These are phyloP conservation scores for Termitomyces sp. DNA, from an alignment of 1,284 basidiomycete genomes.

Conservation along the genomic window DNA sequence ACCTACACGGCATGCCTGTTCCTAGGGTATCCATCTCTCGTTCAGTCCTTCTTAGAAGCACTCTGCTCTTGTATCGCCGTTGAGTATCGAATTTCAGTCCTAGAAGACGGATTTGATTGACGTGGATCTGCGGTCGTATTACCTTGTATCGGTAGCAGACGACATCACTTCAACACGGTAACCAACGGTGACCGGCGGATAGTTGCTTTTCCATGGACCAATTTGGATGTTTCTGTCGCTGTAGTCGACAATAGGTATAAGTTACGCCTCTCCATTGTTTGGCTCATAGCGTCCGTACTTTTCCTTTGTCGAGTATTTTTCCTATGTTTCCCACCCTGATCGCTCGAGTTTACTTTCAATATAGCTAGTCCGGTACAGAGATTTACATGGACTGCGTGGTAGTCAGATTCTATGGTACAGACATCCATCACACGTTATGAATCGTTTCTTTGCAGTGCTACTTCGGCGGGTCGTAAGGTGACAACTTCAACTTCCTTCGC, in stretches of 20 bases:
- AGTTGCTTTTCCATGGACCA: slow-evolving; percentile 4
- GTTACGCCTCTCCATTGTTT: background rate
- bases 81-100: background rate
- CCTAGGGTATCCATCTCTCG: background rate
- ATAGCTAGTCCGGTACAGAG: background rate
- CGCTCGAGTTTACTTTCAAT: background rate
- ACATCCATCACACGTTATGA: background rate
- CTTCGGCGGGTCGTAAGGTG: background rate
- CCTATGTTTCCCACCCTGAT: background rate
- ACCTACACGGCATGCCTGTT: slow-evolving; percentile 2
- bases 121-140: background rate
- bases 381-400: background rate
- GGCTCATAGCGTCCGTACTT: background rate
- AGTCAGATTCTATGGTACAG: background rate
- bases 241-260: background rate
- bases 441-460: background rate
- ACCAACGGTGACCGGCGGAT: slow-evolving; percentile 1
- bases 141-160: background rate
- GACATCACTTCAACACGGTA: background rate
- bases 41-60: slow-evolving; percentile 7
- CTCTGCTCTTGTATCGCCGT: slow-evolving; percentile 2
- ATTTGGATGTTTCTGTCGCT: slow-evolving; percentile 4
- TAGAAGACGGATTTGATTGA: slow-evolving; percentile 1
- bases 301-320: background rate
- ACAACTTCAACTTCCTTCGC: background rate